A percentile compares a stretch with the other conserved stretches of the same genome.
Evolutionary conservation across 169 alveolate species (phyloP).

Genomic region (Plasmodium vivax): DNA sequence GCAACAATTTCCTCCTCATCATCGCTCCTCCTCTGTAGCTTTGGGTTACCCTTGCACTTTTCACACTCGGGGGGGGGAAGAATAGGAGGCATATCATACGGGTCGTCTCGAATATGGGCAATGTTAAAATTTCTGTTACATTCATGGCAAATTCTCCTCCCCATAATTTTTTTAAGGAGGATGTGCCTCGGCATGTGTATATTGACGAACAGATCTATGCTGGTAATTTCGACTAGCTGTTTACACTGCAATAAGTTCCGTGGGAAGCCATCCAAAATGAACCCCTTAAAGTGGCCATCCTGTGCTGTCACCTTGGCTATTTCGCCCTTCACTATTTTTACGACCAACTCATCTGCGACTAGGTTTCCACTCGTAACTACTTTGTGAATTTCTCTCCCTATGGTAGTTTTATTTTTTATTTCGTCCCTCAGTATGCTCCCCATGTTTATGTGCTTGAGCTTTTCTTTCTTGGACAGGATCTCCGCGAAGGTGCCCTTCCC

Average conservation of each 20-base stretch:
- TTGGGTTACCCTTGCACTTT: constrained; percentile 35
- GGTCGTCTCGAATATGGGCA: constrained; percentile 7
- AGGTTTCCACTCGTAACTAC: constrained; percentile 53
- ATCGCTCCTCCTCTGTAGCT: constrained; percentile 28
- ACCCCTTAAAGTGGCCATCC: constrained; percentile 18
- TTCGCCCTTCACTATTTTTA: constrained; percentile 46
- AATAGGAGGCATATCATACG: constrained; percentile 56
- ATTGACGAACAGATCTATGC: constrained; percentile 43
- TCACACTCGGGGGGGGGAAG: constrained; percentile 29
- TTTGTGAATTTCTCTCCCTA: constrained; percentile 34
- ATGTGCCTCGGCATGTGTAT: constrained; percentile 35
- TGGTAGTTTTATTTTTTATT: constrained; percentile 26
- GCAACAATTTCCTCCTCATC: constrained; percentile 28
- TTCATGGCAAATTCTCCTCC: constrained; percentile 41
- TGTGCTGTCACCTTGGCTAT: background rate
- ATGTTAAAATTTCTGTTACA: constrained; percentile 38
- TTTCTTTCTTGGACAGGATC: constrained; percentile 52
- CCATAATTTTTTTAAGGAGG: constrained; percentile 28
- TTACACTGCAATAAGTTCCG: constrained; percentile 39
- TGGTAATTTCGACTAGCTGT: constrained; percentile 28
- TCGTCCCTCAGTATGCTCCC: constrained; percentile 58
- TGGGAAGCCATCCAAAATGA: constrained; percentile 67
- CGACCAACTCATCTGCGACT: constrained; percentile 10
- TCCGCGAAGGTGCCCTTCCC: constrained; percentile 73
- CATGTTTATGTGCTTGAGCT: constrained; percentile 46